A percentile compares a stretch with the other conserved stretches of the same genome.
These are phyloP conservation scores for Turritis glabra DNA, from an alignment of 345 rosid species.

Conservation along the genomic window DNA sequence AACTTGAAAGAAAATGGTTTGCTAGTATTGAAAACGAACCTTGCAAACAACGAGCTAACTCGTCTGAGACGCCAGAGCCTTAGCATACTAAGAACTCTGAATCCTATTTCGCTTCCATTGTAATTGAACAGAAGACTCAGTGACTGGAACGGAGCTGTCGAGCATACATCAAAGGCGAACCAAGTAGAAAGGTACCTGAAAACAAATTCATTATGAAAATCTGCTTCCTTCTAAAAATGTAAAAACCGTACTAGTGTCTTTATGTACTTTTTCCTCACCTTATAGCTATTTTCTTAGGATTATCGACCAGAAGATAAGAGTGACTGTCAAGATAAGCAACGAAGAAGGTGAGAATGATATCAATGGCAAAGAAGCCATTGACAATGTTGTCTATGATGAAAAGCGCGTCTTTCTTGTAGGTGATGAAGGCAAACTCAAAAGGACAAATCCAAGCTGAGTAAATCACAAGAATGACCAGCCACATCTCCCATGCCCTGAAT, in stretches of 20 bases:
- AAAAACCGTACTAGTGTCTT: neutral
- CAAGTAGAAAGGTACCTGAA: conserved; percentile 77
- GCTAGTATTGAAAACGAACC: conserved; percentile 46
- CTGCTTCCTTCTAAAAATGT: neutral
- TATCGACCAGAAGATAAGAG: conserved; percentile 76
- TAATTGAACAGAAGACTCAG: conserved; percentile 63
- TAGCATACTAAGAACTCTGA: conserved; percentile 86
- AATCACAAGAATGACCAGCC: conserved; percentile 79
- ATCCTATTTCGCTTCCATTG: conserved; percentile 63
- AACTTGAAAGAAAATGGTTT: conserved; percentile 13
- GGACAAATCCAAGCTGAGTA: conserved; percentile 99
- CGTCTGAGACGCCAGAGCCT: conserved; percentile 97
- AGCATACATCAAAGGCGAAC: conserved; percentile 87
- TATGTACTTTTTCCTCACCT: conserved; percentile 41
- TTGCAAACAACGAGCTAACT: conserved; percentile 93
- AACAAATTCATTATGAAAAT: neutral
- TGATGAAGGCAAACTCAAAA: conserved; percentile 77
- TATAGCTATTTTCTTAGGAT: conserved; percentile 81
- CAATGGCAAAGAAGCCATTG: conserved; percentile 89
- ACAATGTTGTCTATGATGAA: conserved; percentile 78
- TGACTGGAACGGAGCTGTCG: conserved; percentile 85
- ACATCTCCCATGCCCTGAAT: conserved; percentile 96
- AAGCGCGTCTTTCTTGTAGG: conserved; percentile 72
- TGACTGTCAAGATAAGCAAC: conserved; percentile 81
- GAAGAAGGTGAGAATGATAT: conserved; percentile 87